These are phyloP conservation scores for Chytriomyces sp. DNA, from an alignment of 192 early-diverging fungal species.

Conservation along the genomic window DNA sequence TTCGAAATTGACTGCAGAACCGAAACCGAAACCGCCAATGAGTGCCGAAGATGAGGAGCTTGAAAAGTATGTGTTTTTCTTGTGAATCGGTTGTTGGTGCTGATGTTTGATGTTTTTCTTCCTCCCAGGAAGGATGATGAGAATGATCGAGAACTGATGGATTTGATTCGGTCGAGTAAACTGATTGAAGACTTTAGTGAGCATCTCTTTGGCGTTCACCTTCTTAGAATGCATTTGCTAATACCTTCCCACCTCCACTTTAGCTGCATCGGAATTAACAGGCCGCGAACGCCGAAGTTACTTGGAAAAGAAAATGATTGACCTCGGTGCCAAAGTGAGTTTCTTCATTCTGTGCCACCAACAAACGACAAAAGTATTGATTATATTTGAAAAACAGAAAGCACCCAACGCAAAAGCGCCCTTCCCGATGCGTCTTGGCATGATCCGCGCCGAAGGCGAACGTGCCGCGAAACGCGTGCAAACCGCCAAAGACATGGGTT, in stretches of 20 bases:
- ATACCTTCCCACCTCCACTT: constrained; percentile 8
- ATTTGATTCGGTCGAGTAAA: constrained; percentile 49
- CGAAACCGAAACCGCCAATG: constrained; percentile 14
- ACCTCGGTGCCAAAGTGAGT: constrained; percentile 47
- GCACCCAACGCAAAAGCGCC: constrained; percentile 41
- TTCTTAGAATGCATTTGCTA: constrained; percentile 3
- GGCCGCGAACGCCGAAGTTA: constrained; percentile 54
- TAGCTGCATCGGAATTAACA: constrained; percentile 43
- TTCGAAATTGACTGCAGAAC: constrained; percentile 3
- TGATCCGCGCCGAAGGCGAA: constrained; percentile 37
- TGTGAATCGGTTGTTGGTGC: neutral
- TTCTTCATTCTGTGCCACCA: neutral
- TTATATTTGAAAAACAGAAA: neutral
- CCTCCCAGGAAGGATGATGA: constrained; percentile 47
- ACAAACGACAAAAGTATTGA: neutral
- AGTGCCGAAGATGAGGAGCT: constrained; percentile 30
- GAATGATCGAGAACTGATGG: constrained; percentile 56
- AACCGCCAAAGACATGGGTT: constrained; percentile 55
- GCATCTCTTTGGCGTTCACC: constrained; percentile 10
- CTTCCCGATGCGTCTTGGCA: constrained; percentile 38
- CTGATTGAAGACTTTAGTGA: constrained; percentile 55
- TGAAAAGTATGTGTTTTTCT: constrained; percentile 23
- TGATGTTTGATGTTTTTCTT: neutral
- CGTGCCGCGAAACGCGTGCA: constrained; percentile 44
- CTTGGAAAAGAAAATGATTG: constrained; percentile 41